These are phyloP conservation scores for Salix viminalis DNA, from an alignment of 345 rosid species.

Conservation along the genomic window DNA sequence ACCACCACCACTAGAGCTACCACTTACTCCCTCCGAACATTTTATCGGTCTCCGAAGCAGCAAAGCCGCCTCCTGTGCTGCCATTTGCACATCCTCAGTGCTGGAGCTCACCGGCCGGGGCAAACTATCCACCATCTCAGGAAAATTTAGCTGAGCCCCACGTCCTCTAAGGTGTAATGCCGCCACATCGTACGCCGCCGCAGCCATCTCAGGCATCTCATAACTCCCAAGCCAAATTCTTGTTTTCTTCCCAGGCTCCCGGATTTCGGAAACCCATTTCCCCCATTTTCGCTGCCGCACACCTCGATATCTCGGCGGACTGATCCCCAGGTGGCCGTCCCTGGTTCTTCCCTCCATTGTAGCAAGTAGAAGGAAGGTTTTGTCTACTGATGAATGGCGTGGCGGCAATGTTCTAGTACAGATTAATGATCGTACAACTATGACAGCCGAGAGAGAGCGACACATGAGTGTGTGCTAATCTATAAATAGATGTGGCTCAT, in stretches of 20 bases:
- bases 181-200: conserved; percentile 79
- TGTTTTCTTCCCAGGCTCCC: conserved; percentile 74
- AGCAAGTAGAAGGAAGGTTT: background rate
- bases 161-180: conserved; percentile 59
- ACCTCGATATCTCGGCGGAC: conserved; percentile 42
- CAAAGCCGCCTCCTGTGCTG: conserved; percentile 57
- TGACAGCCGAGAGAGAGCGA: background rate
- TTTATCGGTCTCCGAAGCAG: conserved; percentile 18
- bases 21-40: conserved; percentile 10
- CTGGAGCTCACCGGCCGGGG: conserved; percentile 56
- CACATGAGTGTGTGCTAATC: background rate
- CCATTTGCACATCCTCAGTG: conserved; percentile 58
- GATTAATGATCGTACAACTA: background rate
- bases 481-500: background rate
- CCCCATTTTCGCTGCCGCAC: conserved; percentile 86
- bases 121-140: conserved; percentile 35
- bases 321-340: background rate
- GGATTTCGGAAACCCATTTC: conserved; percentile 89
- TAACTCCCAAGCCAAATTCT: conserved; percentile 86
- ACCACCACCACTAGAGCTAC: background rate
- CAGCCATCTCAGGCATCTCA: conserved; percentile 76
- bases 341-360: conserved; percentile 4
- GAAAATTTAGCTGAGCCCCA: conserved; percentile 59
- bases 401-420: background rate
- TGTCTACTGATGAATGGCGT: background rate